Evolutionary conservation across 129 eudicot genomes (phyloP).

Genomic region (Arctium lappa): DNA sequence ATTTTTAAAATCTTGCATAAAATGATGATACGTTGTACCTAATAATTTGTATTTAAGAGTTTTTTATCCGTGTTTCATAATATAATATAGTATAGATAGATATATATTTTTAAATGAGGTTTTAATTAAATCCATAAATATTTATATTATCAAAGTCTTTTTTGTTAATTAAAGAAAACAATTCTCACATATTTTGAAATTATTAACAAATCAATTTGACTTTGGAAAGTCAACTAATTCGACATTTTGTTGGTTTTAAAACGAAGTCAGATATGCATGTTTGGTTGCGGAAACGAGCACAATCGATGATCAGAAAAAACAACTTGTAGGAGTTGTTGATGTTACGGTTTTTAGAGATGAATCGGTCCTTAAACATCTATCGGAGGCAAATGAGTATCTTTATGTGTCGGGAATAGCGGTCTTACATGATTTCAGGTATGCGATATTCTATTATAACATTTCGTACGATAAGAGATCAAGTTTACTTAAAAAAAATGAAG

Average conservation of each 20-base stretch:
- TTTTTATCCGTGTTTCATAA: no score
- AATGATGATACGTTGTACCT: no score
- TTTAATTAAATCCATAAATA: no score
- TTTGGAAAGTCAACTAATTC: no score
- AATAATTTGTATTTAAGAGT: no score
- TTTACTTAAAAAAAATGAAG: background rate
- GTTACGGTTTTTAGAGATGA: conserved; percentile 57
- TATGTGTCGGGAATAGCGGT: conserved; percentile 97
- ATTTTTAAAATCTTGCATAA: no score
- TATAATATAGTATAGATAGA: no score
- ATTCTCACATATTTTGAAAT: background rate
- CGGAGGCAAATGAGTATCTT: conserved; percentile 67
- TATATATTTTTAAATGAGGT: no score
- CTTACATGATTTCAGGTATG: conserved; percentile 62
- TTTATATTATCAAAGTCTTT: background rate
- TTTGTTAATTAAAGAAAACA: background rate
- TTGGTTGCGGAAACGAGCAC: conserved; percentile 62
- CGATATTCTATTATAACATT: background rate
- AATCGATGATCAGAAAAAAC: background rate
- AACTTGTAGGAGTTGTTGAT: conserved; percentile 82
- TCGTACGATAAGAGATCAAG: background rate
- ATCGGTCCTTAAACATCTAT: conserved; percentile 60
- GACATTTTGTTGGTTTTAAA: background rate
- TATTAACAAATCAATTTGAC: background rate
- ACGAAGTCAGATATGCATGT: conserved; percentile 75